Conservation (phyloP, 305 asterid genomes). For the Solanum hybrid region DNA sequence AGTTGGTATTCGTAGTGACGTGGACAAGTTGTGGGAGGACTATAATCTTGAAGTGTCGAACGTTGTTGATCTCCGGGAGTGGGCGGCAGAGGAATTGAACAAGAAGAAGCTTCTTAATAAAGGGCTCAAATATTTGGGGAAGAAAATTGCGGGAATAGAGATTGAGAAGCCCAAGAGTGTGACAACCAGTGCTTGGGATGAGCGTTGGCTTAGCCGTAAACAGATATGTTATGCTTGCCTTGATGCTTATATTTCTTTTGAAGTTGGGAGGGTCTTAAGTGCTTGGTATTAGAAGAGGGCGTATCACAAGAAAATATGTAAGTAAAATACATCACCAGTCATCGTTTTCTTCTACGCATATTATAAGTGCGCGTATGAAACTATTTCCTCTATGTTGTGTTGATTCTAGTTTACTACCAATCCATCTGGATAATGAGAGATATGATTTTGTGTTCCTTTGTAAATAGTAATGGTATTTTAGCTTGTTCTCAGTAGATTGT, state of each 20-base stretch:
- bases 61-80: not conserved
- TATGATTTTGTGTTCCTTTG: not conserved
- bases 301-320: not conserved
- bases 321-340: not conserved
- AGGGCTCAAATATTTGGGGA: not conserved
- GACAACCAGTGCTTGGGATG: not conserved
- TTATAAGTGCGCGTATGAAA: not conserved
- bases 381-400: not conserved
- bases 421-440: not conserved
- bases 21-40: not conserved
- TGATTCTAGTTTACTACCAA: not conserved
- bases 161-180: not conserved
- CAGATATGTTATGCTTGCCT: conserved; percentile 3
- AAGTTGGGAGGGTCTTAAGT: not conserved
- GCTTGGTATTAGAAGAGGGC: not conserved
- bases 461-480: not conserved
- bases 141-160: not conserved
- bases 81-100: not conserved
- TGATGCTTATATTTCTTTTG: not conserved
- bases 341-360: not conserved
- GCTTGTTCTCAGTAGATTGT: not conserved
- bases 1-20: not conserved
- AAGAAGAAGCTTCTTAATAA: not conserved
- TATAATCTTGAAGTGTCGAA: not conserved
- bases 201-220: not conserved